Conservation (phyloP, 306 rosid genomes). For the Acacia acuminata region DNA sequence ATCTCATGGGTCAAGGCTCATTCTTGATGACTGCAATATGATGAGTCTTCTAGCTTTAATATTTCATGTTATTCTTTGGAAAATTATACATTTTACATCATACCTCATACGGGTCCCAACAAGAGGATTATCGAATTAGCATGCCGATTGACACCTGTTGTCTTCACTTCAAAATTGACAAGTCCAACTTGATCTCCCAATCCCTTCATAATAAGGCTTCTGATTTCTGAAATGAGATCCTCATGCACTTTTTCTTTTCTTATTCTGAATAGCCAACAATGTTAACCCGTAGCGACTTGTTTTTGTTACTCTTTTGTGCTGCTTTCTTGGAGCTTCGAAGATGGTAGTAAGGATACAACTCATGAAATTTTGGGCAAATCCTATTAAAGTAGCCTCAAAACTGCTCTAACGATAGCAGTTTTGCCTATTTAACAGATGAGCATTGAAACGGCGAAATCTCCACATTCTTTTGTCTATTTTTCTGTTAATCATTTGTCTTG, state of each 20-base stretch:
- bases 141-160: too few species aligned
- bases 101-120: neutral
- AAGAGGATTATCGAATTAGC: neutral
- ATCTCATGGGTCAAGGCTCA: too few species aligned
- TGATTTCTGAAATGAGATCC: neutral
- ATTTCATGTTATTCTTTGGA: neutral
- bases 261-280: neutral
- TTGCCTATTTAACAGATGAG: too few species aligned
- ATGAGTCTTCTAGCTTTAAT: too few species aligned
- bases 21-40: too few species aligned
- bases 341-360: neutral
- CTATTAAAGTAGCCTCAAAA: too few species aligned
- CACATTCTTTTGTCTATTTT: neutral
- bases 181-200: neutral
- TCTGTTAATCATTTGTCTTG: conserved; percentile 39
- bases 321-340: neutral
- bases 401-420: too few species aligned
- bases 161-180: too few species aligned
- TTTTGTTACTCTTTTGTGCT: neutral
- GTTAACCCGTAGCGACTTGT: neutral
- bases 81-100: neutral
- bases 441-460: too few species aligned
- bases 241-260: neutral
- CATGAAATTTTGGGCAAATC: neutral
- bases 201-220: neutral